Percentiles rank a stretch among this genome's conserved stretches.
Evolutionary conservation across 2,329 filamentous ascomycete species (phyloP).

Genomic region (Fusarium graminum): DNA sequence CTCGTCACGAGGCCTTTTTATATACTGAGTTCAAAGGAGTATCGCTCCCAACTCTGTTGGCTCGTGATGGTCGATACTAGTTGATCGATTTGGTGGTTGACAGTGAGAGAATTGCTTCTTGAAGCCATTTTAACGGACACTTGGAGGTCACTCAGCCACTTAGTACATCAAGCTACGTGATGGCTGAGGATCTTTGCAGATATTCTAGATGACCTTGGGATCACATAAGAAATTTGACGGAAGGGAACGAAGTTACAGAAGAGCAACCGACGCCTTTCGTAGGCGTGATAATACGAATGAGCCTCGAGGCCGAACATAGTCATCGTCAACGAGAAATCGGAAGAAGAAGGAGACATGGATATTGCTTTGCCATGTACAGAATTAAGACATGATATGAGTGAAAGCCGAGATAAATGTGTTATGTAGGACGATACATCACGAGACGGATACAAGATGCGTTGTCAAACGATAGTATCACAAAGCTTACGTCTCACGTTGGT

Average conservation of each 20-base stretch:
- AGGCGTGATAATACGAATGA: not conserved
- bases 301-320: not conserved
- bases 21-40: not conserved
- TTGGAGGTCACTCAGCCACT: not conserved
- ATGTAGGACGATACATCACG: constrained; percentile 28
- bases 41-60: not conserved
- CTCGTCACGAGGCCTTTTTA: not conserved
- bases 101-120: not conserved
- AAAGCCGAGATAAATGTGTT: not conserved
- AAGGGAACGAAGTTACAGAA: not conserved
- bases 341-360: not conserved
- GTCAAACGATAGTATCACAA: constrained; percentile 28
- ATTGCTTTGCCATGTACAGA: not conserved
- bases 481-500: constrained; percentile 23
- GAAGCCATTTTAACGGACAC: not conserved
- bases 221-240: not conserved
- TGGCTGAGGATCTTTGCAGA: not conserved
- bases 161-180: not conserved
- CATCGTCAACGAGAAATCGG: not conserved
- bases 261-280: not conserved
- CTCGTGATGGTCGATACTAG: not conserved
- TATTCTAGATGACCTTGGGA: not conserved
- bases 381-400: not conserved
- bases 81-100: not conserved
- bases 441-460: constrained; percentile 30